phyloP scores from a whole-genome alignment of 352 stramenopile genomes.

The Phytopythium ostracodes region DNA sequence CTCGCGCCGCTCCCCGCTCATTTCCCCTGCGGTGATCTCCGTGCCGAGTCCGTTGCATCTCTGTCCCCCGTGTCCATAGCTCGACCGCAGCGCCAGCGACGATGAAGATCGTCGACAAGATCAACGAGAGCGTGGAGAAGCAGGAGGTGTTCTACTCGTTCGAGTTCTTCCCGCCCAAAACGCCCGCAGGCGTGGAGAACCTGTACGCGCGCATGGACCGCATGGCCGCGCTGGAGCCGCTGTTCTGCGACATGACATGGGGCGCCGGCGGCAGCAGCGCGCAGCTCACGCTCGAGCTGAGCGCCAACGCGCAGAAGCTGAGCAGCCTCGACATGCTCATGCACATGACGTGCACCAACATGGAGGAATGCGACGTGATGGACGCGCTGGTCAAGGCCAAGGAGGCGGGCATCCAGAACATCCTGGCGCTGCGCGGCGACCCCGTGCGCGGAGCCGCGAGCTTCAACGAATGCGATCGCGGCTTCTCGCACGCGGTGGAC shows the following conservation, averaged over 20 bases:
- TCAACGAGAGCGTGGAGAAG: conserved; percentile 68
- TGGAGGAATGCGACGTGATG: conserved; percentile 91
- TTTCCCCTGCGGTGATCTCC: too few species aligned
- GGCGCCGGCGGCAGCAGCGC: conserved; percentile 96
- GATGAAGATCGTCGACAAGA: conserved; percentile 91
- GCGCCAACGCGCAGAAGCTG: conserved; percentile 89
- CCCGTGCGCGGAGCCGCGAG: conserved; percentile 88
- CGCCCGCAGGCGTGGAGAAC: conserved; percentile 95
- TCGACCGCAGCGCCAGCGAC: not conserved
- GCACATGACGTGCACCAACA: conserved; percentile 99
- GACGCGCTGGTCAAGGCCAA: conserved; percentile 90
- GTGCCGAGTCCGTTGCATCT: too few species aligned
- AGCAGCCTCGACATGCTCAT: conserved; percentile 91
- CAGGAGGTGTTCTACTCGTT: conserved; percentile 94
- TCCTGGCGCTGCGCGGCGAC: conserved; percentile 97
- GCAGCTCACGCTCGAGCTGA: conserved; percentile 95
- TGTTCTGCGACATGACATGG: conserved; percentile 99
- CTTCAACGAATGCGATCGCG: conserved; percentile 90
- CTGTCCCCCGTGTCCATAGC: not conserved
- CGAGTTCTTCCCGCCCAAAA: conserved; percentile 99
- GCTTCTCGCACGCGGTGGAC: conserved; percentile 94
- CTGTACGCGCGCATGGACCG: conserved; percentile 96
- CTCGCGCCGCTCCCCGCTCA: too few species aligned
- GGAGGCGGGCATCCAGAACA: conserved; percentile 96
- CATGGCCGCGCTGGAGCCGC: conserved; percentile 92